Base-by-base conservation (phyloP, 495 filamentous ascomycete species). In the Aspergillus nanangensis region DNA sequence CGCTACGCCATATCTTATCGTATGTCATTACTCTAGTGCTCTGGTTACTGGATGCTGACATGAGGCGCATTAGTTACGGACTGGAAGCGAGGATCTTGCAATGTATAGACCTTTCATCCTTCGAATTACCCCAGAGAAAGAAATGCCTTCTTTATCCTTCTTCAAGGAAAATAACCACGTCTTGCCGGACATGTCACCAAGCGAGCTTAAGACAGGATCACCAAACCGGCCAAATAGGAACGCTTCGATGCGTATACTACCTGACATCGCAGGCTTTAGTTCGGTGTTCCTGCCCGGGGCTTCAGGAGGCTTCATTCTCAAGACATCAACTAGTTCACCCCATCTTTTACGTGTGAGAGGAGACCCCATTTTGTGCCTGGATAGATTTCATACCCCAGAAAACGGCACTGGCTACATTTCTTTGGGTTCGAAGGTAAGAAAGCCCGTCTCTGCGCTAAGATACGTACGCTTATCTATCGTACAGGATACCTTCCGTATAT, bases 361-460 rank as follows among this genome's bases (percentile, higher is more conserved):
- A 3, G 67, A 68, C 8, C 75, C 71, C 17, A 82, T 87, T 14
- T 72, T 77, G 32, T 79, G 82, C 39, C 72, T 96, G 54, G 83
- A 80, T 44, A 65, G 75, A 13, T 86, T 95, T 58, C 78, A 91
- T 60, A 42, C 79, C 1, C 71, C 78, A 22, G 81, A 73, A n/a
- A 89, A 87, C 57, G 81, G 87, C 19, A 75, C 78, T 31, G 90
- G 92, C 0, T 94, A 94, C 55, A 81, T 89, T 24, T 92, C 88
- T 55, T 69, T 90, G 17, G 85, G 94, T 65, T 68, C 61, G 24
- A 61, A 74, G 46, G 70, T 80, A 62, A 25, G 8, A 11, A 13
- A 27, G 7, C 21, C 15, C 4, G 5, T 31, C 15, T 19, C 3
- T 19, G 15, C 27, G 20, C 8, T 3, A 19, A 9, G 13, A 39